Base-by-base conservation (phyloP, 2,329 filamentous ascomycete genomes). In the Colletotrichum trifolii region DNA sequence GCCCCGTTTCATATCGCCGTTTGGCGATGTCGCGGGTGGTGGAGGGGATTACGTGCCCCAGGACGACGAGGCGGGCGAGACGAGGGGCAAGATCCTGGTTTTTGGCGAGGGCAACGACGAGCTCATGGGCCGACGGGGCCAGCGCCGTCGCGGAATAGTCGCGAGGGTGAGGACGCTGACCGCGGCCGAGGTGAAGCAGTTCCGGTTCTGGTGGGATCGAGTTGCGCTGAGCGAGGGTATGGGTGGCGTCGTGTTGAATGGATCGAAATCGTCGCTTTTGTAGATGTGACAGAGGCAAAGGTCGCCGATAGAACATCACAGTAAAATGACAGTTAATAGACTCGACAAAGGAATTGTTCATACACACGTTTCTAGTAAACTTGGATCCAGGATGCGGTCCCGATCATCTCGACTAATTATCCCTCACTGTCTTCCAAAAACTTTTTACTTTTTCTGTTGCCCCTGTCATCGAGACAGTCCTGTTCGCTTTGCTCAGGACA, bases 101-200 rank as follows among this genome's bases (percentile, higher is more conserved):
- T 90, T 90, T 74, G 88, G 87, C 2, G 71, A 79, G 43, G 87
- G 85, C 2, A 90, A 90, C 69, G 81, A 88, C 68, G 87, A 90
- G 76, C 73, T 76, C 6, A 76, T 79, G 67, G 69, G 67, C 25
- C 67, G 68, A 4, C 40, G 50, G 68, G 71, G 78, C 66, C 69
- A 81, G 67, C 54, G 58, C 39, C 72, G 71, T 25, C 70, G 61
- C 10, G 87, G 85, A 2, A 72, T 76, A 3, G 76, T 83, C 1
- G 84, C 81, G 0, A 71, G 79, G 59, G 74, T 82, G 58, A 74
- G 78, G 67, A 75, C 54, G 60, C 72, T 81, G 76, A 84, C 78
- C 25, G 73, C 72, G 4, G 77, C 77, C 64, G 83, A 85, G 65
- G 75, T 75, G 57, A 73, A 79, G 54, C 82, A 86, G 70, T 88